These are phyloP conservation scores for Neurospora sp. DNA, from an alignment of 495 filamentous ascomycete genomes.

Conservation along the genomic window DNA sequence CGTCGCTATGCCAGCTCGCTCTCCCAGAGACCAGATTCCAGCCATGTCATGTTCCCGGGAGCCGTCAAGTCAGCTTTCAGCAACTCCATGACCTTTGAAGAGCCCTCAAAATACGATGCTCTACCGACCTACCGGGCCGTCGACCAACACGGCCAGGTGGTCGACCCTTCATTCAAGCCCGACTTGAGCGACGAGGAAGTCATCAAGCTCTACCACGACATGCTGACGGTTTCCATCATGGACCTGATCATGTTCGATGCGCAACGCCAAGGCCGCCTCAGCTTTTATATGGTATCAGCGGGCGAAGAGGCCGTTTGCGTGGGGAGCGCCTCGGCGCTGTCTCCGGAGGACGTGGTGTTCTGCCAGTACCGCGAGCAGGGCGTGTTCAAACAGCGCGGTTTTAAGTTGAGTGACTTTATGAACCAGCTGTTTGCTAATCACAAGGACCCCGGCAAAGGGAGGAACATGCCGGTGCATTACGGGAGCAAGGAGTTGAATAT, in stretches of 20 bases:
- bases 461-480: conserved; percentile 98
- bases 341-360: conserved; percentile 80
- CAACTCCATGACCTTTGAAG: conserved; percentile 61
- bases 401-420: conserved; percentile 83
- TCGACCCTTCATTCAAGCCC: conserved; percentile 56
- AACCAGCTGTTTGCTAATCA: conserved; percentile 85
- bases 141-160: conserved; percentile 68
- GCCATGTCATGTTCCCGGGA: conserved; percentile 81
- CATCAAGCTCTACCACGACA: conserved; percentile 50
- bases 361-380: conserved; percentile 93
- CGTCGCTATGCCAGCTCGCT: conserved; percentile 26
- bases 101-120: conserved; percentile 54
- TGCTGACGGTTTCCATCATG: conserved; percentile 78
- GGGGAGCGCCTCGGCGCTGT: conserved; percentile 71
- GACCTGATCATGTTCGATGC: conserved; percentile 91
- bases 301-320: conserved; percentile 94
- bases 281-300: conserved; percentile 96
- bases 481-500: conserved; percentile 74
- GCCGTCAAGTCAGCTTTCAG: conserved; percentile 91
- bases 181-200: conserved; percentile 62
- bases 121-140: conserved; percentile 83
- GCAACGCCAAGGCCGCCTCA: conserved; percentile 67
- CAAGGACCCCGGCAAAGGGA: conserved; percentile 69
- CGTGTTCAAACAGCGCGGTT: conserved; percentile 82
- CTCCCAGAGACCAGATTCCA: conserved; percentile 60